Evolutionary conservation across 768 basidiomycete species (phyloP), one percentile per base, ranked within the genome.

Genomic region (Podaxis sp.): DNA sequence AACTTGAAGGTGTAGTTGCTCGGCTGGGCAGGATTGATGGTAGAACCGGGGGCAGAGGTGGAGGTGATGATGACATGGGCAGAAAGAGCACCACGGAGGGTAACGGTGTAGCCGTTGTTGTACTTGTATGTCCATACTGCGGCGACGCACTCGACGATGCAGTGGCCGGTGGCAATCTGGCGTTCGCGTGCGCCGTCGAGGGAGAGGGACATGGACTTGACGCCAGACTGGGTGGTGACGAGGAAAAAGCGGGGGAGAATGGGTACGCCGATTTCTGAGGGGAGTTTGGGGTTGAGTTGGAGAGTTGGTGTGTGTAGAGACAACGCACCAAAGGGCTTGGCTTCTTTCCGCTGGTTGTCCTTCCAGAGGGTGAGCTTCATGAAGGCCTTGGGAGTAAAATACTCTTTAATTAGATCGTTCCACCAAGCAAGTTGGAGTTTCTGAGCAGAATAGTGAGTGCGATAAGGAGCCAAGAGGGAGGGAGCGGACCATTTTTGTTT

Each of bases 311-410:
- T 37, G 35, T 46, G 44, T 51, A n/a, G 21, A 64, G 38, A 36
- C 23, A 36, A 76, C 88, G 51, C 57, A 93, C 91, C 90, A 66
- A 94, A 92, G 7, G 88, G 88, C 67, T 91, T 93, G 35, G 91
- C 90, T 68, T 93, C 92, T 25, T 79, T 82, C 65, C 79, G 81
- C 68, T 86, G 83, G 66, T 89, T 91, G 70, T 92, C 91, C 69
- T 90, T 90, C 91, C 91, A 93, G n/a, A 93, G 73, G 2, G 90
- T 92, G 65, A 93, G 79, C 70, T 86, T 90, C 84, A 93, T 84
- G 50, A 82, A 72, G 21, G 90, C 88, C 61, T 83, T 83, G 2
- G 84, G 80, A 7, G 84, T 83, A 67, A 93, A 93, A 64, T 86
- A 92, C 28, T 87, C 84, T 52, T 78, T 77, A 61, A 91, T 81